Evolutionary conservation across 1,284 basidiomycete genomes (phyloP).

Genomic region (Peniophora sp.): DNA sequence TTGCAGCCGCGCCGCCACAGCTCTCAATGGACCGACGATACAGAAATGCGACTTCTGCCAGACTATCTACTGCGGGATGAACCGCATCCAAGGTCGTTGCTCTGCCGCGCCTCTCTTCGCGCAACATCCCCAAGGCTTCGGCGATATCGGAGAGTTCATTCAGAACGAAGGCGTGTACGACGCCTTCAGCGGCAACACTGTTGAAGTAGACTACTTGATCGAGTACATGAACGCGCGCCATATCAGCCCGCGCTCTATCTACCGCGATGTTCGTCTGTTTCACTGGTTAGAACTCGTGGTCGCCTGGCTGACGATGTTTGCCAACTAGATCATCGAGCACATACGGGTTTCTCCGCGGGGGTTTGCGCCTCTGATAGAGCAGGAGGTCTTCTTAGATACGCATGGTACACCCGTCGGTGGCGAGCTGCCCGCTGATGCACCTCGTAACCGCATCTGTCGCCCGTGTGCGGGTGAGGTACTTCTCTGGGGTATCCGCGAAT

Average conservation of each 20-base stretch:
- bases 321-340: slow-evolving; percentile 48
- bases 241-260: slow-evolving; percentile 59
- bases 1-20: slow-evolving; percentile 58
- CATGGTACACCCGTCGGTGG: slow-evolving; percentile 43
- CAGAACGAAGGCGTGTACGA: slow-evolving; percentile 69
- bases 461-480: slow-evolving; percentile 66
- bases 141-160: slow-evolving; percentile 60
- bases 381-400: slow-evolving; percentile 59
- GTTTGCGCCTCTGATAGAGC: slow-evolving; percentile 58
- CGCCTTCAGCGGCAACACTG: slow-evolving; percentile 62
- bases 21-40: slow-evolving; percentile 64
- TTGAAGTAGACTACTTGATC: slow-evolving; percentile 73
- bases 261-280: slow-evolving; percentile 48
- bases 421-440: slow-evolving; percentile 47
- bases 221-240: slow-evolving; percentile 59
- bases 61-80: slow-evolving; percentile 70
- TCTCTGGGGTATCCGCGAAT: slow-evolving; percentile 64
- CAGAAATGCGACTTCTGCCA: slow-evolving; percentile 76
- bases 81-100: slow-evolving; percentile 62
- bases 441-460: slow-evolving; percentile 54
- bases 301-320: slow-evolving; percentile 2
- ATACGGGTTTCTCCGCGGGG: slow-evolving; percentile 50
- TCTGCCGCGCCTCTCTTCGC: slow-evolving; percentile 42
- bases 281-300: neutral
- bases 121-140: slow-evolving; percentile 64